Conservation (phyloP, 2,329 filamentous ascomycete species). For the Orbilia ellipsospora region DNA sequence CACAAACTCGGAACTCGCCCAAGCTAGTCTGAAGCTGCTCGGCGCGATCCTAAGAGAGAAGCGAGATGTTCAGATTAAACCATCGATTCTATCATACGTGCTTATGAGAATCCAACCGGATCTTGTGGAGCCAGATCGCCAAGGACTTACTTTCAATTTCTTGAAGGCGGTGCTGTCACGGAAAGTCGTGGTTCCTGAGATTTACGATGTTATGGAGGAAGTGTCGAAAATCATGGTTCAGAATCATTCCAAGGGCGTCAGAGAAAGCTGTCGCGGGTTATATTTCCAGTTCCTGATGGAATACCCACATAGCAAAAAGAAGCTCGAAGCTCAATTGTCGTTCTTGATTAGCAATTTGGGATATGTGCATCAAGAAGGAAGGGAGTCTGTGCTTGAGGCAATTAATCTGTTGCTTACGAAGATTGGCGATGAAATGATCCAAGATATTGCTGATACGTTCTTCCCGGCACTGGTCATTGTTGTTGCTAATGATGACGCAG, state of each 20-base stretch:
- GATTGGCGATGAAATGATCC: constrained; percentile 81
- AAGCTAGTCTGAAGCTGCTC: constrained; percentile 88
- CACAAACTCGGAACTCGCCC: constrained; percentile 83
- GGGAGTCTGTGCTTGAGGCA: constrained; percentile 92
- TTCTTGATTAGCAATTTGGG: constrained; percentile 92
- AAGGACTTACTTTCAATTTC: constrained; percentile 95
- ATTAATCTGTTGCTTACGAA: constrained; percentile 87
- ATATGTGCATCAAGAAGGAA: constrained; percentile 87
- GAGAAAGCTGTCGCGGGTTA: constrained; percentile 85
- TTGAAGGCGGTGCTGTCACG: constrained; percentile 85
- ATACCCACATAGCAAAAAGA: constrained; percentile 89
- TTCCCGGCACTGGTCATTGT: constrained; percentile 89
- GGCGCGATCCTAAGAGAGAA: constrained; percentile 86
- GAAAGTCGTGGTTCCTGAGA: constrained; percentile 82
- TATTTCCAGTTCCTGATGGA: constrained; percentile 95
- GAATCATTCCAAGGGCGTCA: constrained; percentile 87
- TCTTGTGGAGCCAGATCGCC: constrained; percentile 89
- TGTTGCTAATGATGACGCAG: constrained; percentile 86
- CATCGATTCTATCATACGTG: constrained; percentile 83
- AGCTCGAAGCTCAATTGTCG: constrained; percentile 87
- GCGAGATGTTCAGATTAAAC: constrained; percentile 78
- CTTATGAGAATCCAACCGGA: constrained; percentile 85
- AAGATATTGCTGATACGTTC: constrained; percentile 81
- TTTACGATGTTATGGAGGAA: constrained; percentile 92
- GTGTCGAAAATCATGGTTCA: constrained; percentile 94